phyloP scores from a whole-genome alignment of 1,139 yeast species.

The Hemisphaericaspora lyxosophila region DNA sequence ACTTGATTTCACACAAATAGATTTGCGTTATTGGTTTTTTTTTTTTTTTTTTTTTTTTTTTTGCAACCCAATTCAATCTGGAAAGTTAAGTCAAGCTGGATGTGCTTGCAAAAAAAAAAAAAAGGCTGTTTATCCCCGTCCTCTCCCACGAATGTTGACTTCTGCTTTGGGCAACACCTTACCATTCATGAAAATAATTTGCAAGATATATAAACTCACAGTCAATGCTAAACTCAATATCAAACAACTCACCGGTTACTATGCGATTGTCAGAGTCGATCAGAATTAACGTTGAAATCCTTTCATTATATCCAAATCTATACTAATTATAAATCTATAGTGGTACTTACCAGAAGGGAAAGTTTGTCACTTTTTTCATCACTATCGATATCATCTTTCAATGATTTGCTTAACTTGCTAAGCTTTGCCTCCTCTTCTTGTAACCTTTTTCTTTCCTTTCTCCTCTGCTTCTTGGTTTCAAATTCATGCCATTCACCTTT shows the following conservation, averaged over 20 bases:
- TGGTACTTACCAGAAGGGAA: slow-evolving; percentile 7
- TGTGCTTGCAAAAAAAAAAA: no score
- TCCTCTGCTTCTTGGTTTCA: slow-evolving; percentile 83
- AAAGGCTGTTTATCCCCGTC: no score
- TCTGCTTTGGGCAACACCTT: no score
- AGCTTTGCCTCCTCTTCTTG: slow-evolving; percentile 30
- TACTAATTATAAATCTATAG: slow-evolving; percentile 4
- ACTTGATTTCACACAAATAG: no score
- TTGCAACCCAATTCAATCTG: no score
- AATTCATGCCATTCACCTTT: slow-evolving; percentile 96
- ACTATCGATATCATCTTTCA: slow-evolving; percentile 2
- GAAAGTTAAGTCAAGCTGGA: no score
- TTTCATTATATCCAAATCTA: not conserved
- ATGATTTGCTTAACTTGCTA: slow-evolving; percentile 13
- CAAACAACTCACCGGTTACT: no score
- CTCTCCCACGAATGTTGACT: no score
- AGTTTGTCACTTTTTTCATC: slow-evolving; percentile 3
- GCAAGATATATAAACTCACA: no score
- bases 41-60: slow-evolving; percentile 4
- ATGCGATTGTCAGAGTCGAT: no score
- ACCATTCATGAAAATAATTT: no score
- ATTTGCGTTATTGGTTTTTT: not conserved
- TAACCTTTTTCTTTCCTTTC: slow-evolving; percentile 53
- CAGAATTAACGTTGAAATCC: not conserved
- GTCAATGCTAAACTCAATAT: no score